phyloP scores from a whole-genome alignment of 2,329 filamentous ascomycete genomes.

The Aspergillus felis region DNA sequence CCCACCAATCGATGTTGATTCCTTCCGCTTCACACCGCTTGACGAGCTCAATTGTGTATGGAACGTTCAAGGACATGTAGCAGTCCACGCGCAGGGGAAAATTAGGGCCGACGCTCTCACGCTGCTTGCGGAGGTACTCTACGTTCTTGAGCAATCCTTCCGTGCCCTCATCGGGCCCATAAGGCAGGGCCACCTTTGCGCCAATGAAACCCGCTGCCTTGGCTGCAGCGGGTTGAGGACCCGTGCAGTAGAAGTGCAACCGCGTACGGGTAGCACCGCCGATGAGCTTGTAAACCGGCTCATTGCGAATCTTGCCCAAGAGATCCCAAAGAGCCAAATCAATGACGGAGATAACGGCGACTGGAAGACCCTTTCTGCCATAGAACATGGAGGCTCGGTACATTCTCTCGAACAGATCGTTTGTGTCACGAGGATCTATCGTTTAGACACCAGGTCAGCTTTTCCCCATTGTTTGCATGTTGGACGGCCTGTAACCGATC shows the following conservation, averaged over 20 bases:
- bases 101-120: constrained; percentile 79
- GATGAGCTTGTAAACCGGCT: constrained; percentile 92
- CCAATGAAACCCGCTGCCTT: constrained; percentile 86
- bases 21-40: constrained; percentile 75
- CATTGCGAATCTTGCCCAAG: constrained; percentile 82
- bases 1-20: constrained; percentile 94
- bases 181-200: constrained; percentile 84
- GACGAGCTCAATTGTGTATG: constrained; percentile 88
- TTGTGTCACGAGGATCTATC: constrained; percentile 83
- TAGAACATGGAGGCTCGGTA: constrained; percentile 96
- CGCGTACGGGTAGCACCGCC: constrained; percentile 81
- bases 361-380: constrained; percentile 83
- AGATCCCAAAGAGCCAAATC: constrained; percentile 92
- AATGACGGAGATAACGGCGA: constrained; percentile 90
- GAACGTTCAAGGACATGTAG: constrained; percentile 92
- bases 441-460: neutral
- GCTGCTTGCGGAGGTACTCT: constrained; percentile 79
- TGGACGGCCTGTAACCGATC: neutral
- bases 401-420: constrained; percentile 93
- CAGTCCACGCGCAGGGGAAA: constrained; percentile 95
- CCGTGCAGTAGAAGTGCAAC: constrained; percentile 91
- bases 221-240: constrained; percentile 75
- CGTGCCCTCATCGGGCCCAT: constrained; percentile 81
- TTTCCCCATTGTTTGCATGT: neutral
- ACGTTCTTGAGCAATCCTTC: constrained; percentile 83